Percentiles rank a stretch among this genome's conserved stretches.
Evolutionary conservation across 768 basidiomycete genomes (phyloP).

Genomic region (Psilocybe cubensis): DNA sequence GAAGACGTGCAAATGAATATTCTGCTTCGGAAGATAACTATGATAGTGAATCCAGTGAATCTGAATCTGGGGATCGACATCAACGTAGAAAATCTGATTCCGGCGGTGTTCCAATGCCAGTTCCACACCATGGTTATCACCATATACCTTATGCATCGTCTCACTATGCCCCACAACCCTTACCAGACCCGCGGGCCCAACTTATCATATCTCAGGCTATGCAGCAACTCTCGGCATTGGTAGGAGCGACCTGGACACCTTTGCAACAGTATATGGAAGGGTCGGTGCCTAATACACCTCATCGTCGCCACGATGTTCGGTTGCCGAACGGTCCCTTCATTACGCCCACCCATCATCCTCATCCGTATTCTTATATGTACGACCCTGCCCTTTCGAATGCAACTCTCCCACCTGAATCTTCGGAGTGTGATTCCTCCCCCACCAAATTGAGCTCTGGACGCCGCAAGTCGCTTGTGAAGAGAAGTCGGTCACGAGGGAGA

Average conservation of each 20-base stretch:
- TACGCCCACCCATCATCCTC: constrained; percentile 41
- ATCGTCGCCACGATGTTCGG: constrained; percentile 24
- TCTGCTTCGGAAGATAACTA: constrained; percentile 8
- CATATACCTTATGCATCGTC: constrained; percentile 24
- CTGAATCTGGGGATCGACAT: constrained; percentile 4
- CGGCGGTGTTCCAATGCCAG: background rate
- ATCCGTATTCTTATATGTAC: constrained; percentile 41
- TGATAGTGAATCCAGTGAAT: constrained; percentile 12
- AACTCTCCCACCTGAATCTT: constrained; percentile 57
- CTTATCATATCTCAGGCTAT: constrained; percentile 46
- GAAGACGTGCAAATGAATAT: constrained; percentile 1
- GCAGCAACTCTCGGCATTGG: constrained; percentile 44
- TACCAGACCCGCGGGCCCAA: constrained; percentile 44
- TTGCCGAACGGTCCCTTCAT: constrained; percentile 26
- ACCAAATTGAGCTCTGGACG: constrained; percentile 27
- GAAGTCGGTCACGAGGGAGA: constrained; percentile 58
- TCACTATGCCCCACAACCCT: constrained; percentile 29
- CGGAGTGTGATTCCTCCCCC: constrained; percentile 45
- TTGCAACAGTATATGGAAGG: constrained; percentile 22
- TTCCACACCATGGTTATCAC: constrained; percentile 21
- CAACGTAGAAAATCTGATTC: constrained; percentile 1
- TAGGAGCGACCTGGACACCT: constrained; percentile 28
- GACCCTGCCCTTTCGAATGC: constrained; percentile 50
- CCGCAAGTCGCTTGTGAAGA: constrained; percentile 42
- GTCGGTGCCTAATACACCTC: constrained; percentile 32